Percentiles rank a stretch among this genome's conserved stretches.
These are phyloP conservation scores for Phytopythium boreale DNA, from an alignment of 352 stramenopile species.

Conservation along the genomic window DNA sequence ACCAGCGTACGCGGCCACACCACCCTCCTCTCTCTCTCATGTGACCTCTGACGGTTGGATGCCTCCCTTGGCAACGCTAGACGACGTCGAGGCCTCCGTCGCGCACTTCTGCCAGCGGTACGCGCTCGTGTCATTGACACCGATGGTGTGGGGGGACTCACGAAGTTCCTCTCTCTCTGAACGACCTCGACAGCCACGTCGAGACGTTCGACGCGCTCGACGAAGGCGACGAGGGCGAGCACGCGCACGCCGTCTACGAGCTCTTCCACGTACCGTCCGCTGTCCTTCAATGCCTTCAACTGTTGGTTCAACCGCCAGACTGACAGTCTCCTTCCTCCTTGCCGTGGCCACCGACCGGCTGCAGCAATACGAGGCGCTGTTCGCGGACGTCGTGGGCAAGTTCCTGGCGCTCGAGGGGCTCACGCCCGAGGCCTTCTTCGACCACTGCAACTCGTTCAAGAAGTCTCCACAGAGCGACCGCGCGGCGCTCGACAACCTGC, in stretches of 20 bases:
- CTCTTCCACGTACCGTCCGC: slow-evolving; percentile 32
- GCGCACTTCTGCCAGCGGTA: slow-evolving; percentile 19
- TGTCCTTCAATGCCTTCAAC: too few relatives aligned
- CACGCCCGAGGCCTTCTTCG: slow-evolving; percentile 41
- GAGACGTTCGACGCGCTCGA: slow-evolving; percentile 29
- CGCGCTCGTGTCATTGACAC: too few relatives aligned
- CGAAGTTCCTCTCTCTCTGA: not conserved
- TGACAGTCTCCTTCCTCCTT: not conserved
- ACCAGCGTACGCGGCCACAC: slow-evolving; percentile 17
- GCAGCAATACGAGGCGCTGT: slow-evolving; percentile 51
- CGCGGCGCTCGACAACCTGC: slow-evolving; percentile 33
- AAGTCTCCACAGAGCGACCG: slow-evolving; percentile 27
- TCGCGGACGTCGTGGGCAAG: slow-evolving; percentile 31
- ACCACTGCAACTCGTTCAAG: slow-evolving; percentile 39
- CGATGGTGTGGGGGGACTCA: too few relatives aligned
- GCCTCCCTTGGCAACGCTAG: not conserved
- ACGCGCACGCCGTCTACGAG: slow-evolving; percentile 32
- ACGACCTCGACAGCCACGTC: slow-evolving; percentile 25
- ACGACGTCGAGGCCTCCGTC: slow-evolving; percentile 21
- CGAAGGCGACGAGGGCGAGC: slow-evolving; percentile 45
- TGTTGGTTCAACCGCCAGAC: too few relatives aligned
- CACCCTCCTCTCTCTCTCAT: not conserved
- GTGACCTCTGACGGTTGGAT: not conserved
- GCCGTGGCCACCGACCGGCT: too few relatives aligned
- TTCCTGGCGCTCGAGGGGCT: slow-evolving; percentile 52